These are phyloP conservation scores for Trametes versicolor DNA, from an alignment of 1,284 basidiomycete genomes.

Conservation along the genomic window DNA sequence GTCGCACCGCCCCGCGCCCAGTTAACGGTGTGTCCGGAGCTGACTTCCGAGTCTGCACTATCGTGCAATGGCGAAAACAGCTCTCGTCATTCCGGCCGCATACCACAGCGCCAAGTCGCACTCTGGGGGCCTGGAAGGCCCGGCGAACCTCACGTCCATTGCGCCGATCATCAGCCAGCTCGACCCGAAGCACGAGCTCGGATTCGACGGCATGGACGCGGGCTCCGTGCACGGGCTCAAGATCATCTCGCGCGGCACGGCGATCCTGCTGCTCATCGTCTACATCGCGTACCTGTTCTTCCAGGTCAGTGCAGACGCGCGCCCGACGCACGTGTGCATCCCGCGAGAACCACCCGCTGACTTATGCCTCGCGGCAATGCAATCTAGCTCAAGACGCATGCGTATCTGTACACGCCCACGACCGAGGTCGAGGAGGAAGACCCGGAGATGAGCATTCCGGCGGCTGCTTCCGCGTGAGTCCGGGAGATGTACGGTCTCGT, in stretches of 20 bases:
- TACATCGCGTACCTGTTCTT: constrained; percentile 87
- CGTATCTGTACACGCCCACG: constrained; percentile 33
- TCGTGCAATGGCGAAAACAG: constrained; percentile 46
- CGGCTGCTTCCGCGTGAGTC: constrained; percentile 68
- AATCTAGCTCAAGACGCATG: constrained; percentile 49
- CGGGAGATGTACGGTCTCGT: background rate
- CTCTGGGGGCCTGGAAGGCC: constrained; percentile 29
- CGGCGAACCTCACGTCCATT: constrained; percentile 22
- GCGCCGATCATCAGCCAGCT: constrained; percentile 21
- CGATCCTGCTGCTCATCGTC: constrained; percentile 82
- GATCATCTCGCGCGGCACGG: constrained; percentile 86
- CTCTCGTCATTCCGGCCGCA: constrained; percentile 92
- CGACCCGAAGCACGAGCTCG: constrained; percentile 22
- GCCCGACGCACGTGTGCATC: constrained; percentile 38
- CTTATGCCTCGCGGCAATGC: background rate
- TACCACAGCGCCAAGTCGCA: constrained; percentile 66
- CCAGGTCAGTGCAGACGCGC: constrained; percentile 57
- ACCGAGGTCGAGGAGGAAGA: constrained; percentile 51
- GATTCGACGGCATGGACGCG: constrained; percentile 41
- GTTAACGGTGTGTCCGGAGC: constrained; percentile 8
- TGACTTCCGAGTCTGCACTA: constrained; percentile 14
- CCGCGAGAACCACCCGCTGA: background rate
- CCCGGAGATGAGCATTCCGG: constrained; percentile 73
- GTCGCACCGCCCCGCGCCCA: constrained; percentile 39
- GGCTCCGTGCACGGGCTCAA: constrained; percentile 64